phyloP scores from a whole-genome alignment of 306 rosid species.

The Pueraria montana region DNA sequence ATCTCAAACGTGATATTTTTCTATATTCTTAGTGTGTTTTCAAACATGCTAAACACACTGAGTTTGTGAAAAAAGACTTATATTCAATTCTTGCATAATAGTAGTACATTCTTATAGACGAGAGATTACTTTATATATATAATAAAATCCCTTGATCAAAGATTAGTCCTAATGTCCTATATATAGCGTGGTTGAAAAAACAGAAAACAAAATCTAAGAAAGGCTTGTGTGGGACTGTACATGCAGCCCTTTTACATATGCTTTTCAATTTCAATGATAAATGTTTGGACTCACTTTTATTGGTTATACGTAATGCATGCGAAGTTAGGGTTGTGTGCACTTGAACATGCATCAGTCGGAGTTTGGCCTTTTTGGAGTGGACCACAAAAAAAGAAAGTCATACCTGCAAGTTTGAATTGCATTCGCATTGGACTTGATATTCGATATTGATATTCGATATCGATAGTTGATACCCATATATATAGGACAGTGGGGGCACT shows the following conservation, averaged over 20 bases:
- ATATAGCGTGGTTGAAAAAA: neutral
- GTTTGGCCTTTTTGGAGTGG: constrained; percentile 39
- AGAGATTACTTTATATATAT: neutral
- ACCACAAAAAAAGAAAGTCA: constrained; percentile 40
- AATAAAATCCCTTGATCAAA: neutral
- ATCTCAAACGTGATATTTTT: too few species aligned
- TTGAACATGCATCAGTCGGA: constrained; percentile 19
- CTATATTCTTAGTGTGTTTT: too few species aligned
- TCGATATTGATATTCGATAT: neutral
- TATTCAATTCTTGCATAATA: neutral
- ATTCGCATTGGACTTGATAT: constrained; percentile 35
- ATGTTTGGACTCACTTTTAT: neutral
- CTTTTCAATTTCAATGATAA: constrained; percentile 20
- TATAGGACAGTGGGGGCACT: constrained; percentile 21
- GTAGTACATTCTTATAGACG: neutral
- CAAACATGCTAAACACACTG: too few species aligned
- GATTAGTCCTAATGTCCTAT: too few species aligned
- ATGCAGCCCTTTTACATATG: neutral
- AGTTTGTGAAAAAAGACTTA: too few species aligned
- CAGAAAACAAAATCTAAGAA: neutral
- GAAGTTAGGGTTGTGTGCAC: constrained; percentile 3
- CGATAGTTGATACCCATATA: neutral
- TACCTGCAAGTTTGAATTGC: constrained; percentile 42
- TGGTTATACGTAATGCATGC: constrained; percentile 44
- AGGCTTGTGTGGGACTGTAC: constrained; percentile 5